phyloP scores from a whole-genome alignment of 2,329 filamentous ascomycete genomes.

The Colletotrichum gloeosporioides region DNA sequence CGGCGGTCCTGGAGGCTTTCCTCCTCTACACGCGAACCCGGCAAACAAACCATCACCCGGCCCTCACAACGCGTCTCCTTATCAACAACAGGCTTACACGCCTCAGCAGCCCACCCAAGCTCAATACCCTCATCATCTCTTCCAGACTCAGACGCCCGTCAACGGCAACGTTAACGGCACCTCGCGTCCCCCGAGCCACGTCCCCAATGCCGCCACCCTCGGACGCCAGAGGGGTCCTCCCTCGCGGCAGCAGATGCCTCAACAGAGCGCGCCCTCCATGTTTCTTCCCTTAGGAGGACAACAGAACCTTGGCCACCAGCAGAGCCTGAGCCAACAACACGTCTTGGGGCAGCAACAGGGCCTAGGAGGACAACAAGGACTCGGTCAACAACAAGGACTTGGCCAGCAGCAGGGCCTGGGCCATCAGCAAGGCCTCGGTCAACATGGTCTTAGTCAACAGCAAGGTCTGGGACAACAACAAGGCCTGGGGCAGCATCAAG shows the following conservation, averaged over 20 bases:
- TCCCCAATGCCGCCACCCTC: constrained; percentile 52
- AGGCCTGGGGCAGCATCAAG: constrained; percentile 8
- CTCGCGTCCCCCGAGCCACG: constrained; percentile 49
- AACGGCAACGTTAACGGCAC: constrained; percentile 54
- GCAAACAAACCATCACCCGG: constrained; percentile 62
- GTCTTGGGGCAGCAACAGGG: constrained; percentile 17
- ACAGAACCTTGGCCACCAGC: constrained; percentile 17
- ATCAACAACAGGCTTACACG: constrained; percentile 58
- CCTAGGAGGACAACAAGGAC: constrained; percentile 9
- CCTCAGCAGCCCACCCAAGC: constrained; percentile 55
- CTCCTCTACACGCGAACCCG: constrained; percentile 53
- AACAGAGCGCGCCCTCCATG: constrained; percentile 41
- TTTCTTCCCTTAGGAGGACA: constrained; percentile 32
- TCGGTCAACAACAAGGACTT: constrained; percentile 10
- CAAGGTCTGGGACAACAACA: constrained; percentile 14
- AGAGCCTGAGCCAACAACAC: constrained; percentile 18
- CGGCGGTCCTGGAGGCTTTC: constrained; percentile 36
- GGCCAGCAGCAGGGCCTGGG: constrained; percentile 15
- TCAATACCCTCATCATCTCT: constrained; percentile 59
- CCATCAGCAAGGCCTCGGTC: constrained; percentile 14
- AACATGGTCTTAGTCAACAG: constrained; percentile 1
- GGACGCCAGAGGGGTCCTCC: constrained; percentile 50
- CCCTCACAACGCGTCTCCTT: constrained; percentile 59
- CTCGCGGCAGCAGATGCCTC: constrained; percentile 51
- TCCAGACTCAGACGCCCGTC: constrained; percentile 51